Conservation (phyloP, 2,329 filamentous ascomycete genomes). For the Didymellaceae sp. region DNA sequence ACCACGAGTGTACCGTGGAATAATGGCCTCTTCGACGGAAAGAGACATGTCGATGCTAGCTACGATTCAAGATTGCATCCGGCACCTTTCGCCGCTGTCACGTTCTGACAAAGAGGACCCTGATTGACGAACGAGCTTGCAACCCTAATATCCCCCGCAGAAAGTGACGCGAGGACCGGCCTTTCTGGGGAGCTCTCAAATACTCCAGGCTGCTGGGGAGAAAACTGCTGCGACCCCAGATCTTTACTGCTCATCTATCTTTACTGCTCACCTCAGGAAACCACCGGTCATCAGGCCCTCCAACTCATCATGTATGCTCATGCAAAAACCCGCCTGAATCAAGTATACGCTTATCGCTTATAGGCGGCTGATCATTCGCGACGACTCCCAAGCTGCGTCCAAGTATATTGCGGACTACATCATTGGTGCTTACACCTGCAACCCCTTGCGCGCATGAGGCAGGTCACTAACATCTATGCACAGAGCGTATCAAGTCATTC, state of each 20-base stretch:
- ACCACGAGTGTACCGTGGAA: slow-evolving; percentile 25
- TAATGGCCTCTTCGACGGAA: slow-evolving; percentile 8
- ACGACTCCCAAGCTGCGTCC: slow-evolving; percentile 72
- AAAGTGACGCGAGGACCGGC: slow-evolving; percentile 21
- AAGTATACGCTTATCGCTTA: slow-evolving; percentile 37
- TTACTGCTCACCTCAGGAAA: slow-evolving; percentile 17
- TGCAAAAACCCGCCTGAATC: slow-evolving; percentile 24
- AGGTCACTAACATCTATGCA: slow-evolving; percentile 33
- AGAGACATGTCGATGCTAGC: slow-evolving; percentile 13
- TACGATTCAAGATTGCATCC: slow-evolving; percentile 21
- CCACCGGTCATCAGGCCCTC: slow-evolving; percentile 18
- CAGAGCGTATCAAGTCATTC: slow-evolving; percentile 79
- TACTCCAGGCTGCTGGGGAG: slow-evolving; percentile 19
- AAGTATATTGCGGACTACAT: slow-evolving; percentile 83
- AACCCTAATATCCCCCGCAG: slow-evolving; percentile 15
- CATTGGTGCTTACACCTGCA: slow-evolving; percentile 59
- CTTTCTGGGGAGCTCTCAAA: slow-evolving; percentile 19
- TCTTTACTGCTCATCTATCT: too few relatives aligned
- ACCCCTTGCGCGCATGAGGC: slow-evolving; percentile 29
- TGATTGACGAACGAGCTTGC: slow-evolving; percentile 27
- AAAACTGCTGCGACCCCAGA: background rate
- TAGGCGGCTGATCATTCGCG: slow-evolving; percentile 85
- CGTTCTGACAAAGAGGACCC: slow-evolving; percentile 33
- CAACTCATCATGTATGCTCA: slow-evolving; percentile 42
- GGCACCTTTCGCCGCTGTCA: slow-evolving; percentile 31